Evolutionary conservation across 441 rosid species (phyloP), one percentile per base, ranked within the genome.

Genomic region (Cnidoscolus chayamansa): DNA sequence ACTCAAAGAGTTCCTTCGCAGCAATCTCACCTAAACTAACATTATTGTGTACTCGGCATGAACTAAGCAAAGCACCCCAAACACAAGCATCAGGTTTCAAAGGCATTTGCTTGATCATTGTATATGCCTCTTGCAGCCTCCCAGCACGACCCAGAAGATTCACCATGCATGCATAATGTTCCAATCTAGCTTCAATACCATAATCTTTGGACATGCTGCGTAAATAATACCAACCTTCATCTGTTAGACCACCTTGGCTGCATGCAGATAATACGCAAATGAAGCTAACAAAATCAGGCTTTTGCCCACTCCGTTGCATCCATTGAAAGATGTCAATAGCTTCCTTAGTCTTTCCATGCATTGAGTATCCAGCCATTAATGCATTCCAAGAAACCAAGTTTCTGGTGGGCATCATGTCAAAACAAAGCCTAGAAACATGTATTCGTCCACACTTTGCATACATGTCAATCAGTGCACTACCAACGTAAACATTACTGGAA

Each of bases 351-450:
- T 87, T 83, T 71, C 91, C 88, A 69, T 88, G 89, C 85, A 87
- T 84, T 10, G 89, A 84, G 76, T 83, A 87, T 76, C 93, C 90
- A 70, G 82, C 84, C 72, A 88, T 65, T 64, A 86, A 72, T 7
- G 93, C 81, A 80, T 88, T 88, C 91, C 93, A 88, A 70, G 83
- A 84, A 53, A 83, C 89, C 73, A 81, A 74, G 81, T 88, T 88
- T 77, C 75, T 88, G 58, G 67, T 67, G 30, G 81, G 75, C 84
- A 85, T 85, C 83, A 61, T 79, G 69, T 81, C 81, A 66, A 88
- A 85, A 72, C 85, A 81, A 45, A 63, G 78, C 61, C 64, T 85
- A 71, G 91, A 85, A 58, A 74, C 62, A 54, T 77, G 81, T 67
- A 86, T 83, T 70, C 88, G 79, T 70, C 91, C 93, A 64, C 91